Base-by-base conservation (phyloP, 176 grass and related monocot species). In the Phragmites australis region DNA sequence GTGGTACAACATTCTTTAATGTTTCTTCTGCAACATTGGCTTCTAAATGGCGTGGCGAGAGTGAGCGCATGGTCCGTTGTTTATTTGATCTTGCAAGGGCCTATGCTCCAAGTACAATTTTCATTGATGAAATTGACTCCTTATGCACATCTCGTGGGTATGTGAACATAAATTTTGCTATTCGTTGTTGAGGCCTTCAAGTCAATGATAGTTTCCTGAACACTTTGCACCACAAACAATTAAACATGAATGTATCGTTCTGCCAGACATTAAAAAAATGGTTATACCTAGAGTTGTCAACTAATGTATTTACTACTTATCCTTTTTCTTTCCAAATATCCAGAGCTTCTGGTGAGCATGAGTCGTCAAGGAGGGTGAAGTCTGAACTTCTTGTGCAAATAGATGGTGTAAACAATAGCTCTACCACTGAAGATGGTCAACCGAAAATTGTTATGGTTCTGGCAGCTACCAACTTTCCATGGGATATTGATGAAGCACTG, bases 331-430 rank as follows among this genome's bases (percentile, higher is more conserved):
- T 40, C 27, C 19, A 55, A 31, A 64, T 69, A 67, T 68, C 49
- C 80, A 97, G 94, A 77, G 89, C 89, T 85, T 97, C 94, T 83
- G 94, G 94, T 68, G 94, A 97, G 85, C 94, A 97, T 80, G 96
- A 99, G 70, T 99, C 96, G 42, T 99, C 96, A 37, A 99, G 96
- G 84, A 95, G 96, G 49, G 96, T 99, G 49, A 99, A 99, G 46
- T 99, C 96, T 69, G 96, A 99, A 95, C 92, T 99, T 75, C 72
- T 99, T 46, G 96, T 99, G 47, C 96, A 99, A 89, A 91, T 99
- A 77, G 94, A 97, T 77, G 94, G 94, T 84, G 94, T 97, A 52
- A 97, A 97, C 45, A 90, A 94, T 62, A 97, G 87, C 79, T 77
- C 91, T 49, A 94, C 89, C 29, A 88, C 87, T 23, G 91, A 99